Percentiles rank a stretch among this genome's conserved stretches.
Evolutionary conservation across 2,329 filamentous ascomycete species (phyloP).

Genomic region (Zymoseptoria pseudotritici): DNA sequence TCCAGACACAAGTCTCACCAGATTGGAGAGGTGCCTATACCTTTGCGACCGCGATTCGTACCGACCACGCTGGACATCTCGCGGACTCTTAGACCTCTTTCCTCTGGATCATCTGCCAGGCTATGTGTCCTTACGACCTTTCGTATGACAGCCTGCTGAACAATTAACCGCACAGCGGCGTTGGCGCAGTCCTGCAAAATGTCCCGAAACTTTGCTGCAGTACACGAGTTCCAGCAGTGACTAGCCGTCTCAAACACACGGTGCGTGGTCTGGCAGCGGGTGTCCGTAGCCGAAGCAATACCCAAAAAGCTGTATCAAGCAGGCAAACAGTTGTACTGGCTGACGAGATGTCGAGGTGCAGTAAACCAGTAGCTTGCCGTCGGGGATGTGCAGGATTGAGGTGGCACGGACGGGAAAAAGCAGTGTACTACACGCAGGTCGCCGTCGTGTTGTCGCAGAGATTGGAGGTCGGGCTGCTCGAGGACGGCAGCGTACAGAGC

Average conservation of each 20-base stretch:
- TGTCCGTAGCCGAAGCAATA: not conserved
- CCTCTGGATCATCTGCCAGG: slow-evolving; percentile 1
- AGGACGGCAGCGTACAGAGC: not conserved
- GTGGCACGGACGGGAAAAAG: not conserved
- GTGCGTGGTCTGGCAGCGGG: not conserved
- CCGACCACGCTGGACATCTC: slow-evolving; percentile 26
- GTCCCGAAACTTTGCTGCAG: not conserved
- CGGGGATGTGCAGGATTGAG: not conserved
- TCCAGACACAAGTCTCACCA: slow-evolving; percentile 21
- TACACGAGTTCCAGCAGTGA: not conserved
- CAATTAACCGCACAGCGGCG: not conserved
- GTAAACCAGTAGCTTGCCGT: not conserved
- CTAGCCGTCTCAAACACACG: not conserved
- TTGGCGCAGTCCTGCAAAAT: not conserved
- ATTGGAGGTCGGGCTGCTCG: not conserved
- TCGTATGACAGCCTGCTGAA: not conserved
- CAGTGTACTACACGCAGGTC: not conserved
- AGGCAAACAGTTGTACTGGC: not conserved
- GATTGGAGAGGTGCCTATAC: slow-evolving; percentile 28
- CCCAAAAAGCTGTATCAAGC: not conserved
- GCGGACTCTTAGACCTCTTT: slow-evolving; percentile 10
- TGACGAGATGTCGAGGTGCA: not conserved
- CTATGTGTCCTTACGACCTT: not conserved
- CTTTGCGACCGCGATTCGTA: slow-evolving; percentile 28
- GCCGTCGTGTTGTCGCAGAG: not conserved